Percentiles rank a stretch among this genome's conserved stretches.
Evolutionary conservation across 768 basidiomycete species (phyloP).

Genomic region (Calocera cornea): DNA sequence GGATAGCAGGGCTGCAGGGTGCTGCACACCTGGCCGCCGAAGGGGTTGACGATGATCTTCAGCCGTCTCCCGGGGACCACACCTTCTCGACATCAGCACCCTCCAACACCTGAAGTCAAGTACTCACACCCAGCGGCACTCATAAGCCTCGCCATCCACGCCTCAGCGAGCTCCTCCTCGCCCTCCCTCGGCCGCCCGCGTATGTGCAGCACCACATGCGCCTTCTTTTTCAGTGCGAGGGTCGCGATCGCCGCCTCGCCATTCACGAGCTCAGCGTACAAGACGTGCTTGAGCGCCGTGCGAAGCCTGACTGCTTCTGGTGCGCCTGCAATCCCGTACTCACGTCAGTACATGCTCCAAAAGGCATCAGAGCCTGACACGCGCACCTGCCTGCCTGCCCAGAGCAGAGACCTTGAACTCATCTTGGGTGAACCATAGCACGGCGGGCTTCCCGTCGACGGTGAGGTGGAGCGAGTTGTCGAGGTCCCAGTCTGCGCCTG

Average conservation of each 20-base stretch:
- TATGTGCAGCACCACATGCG: conserved; percentile 32
- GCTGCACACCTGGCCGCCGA: conserved; percentile 54
- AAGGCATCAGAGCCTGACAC: not conserved
- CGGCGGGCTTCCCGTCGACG: conserved; percentile 8
- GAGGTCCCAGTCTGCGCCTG: not conserved
- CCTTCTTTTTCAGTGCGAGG: conserved; percentile 34
- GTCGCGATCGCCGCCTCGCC: conserved; percentile 33
- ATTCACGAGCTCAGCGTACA: conserved; percentile 35
- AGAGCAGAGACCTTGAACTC: conserved; percentile 6
- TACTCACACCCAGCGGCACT: conserved; percentile 41
- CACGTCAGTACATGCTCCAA: not conserved
- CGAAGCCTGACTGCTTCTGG: conserved; percentile 5
- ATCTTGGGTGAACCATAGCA: conserved; percentile 4
- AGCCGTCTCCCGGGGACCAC: conserved; percentile 43
- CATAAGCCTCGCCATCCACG: conserved; percentile 47
- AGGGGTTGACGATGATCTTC: conserved; percentile 65
- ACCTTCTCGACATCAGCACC: conserved; percentile 25
- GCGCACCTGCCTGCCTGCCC: not conserved
- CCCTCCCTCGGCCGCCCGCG: conserved; percentile 30
- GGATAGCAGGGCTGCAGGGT: not conserved
- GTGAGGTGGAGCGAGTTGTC: not conserved
- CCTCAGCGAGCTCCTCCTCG: conserved; percentile 22
- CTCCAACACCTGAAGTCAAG: not conserved
- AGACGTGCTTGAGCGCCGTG: conserved; percentile 30
- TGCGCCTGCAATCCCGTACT: not conserved